Conservation (phyloP, 345 rosid species). For the Pistacia atlantica region DNA sequence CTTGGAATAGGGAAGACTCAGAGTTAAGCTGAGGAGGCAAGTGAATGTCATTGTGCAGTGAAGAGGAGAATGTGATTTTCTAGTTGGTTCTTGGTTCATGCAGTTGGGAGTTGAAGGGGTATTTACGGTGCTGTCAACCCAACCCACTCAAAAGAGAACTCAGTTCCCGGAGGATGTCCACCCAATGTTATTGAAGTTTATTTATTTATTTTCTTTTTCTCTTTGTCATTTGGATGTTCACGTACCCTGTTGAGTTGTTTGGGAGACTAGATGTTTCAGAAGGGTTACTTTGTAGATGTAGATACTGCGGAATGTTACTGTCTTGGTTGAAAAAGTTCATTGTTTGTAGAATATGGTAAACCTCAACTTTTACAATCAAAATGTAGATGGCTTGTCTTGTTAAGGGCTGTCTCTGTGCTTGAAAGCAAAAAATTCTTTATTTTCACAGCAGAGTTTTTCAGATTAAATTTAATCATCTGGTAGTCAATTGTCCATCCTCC, state of each 20-base stretch:
- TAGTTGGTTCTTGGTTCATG: constrained; percentile 18
- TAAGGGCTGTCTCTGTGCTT: constrained; percentile 20
- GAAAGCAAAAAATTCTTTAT: background rate
- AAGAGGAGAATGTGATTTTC: background rate
- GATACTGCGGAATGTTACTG: constrained; percentile 44
- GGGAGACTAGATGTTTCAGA: constrained; percentile 25
- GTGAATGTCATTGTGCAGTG: constrained; percentile 14
- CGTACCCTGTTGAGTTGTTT: constrained; percentile 23
- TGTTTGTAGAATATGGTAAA: constrained; percentile 27
- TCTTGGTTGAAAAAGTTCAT: constrained; percentile 21
- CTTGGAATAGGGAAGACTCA: constrained; percentile 80
- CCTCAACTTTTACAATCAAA: constrained; percentile 19
- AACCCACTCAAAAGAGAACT: constrained; percentile 21
- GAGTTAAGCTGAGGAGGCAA: constrained; percentile 30
- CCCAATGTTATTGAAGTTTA: constrained; percentile 19
- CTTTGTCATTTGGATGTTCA: constrained; percentile 13
- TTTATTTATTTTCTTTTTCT: constrained; percentile 6
- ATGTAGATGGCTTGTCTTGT: constrained; percentile 25
- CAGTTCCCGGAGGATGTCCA: constrained; percentile 34
- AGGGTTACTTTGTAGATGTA: constrained; percentile 67
- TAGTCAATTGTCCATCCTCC: background rate
- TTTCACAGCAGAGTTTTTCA: background rate
- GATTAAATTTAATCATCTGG: background rate
- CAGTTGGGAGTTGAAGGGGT: constrained; percentile 16
- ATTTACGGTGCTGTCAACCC: constrained; percentile 19